phyloP scores from a whole-genome alignment of 805 yeast genomes.

The Jamesozyma piceae region DNA sequence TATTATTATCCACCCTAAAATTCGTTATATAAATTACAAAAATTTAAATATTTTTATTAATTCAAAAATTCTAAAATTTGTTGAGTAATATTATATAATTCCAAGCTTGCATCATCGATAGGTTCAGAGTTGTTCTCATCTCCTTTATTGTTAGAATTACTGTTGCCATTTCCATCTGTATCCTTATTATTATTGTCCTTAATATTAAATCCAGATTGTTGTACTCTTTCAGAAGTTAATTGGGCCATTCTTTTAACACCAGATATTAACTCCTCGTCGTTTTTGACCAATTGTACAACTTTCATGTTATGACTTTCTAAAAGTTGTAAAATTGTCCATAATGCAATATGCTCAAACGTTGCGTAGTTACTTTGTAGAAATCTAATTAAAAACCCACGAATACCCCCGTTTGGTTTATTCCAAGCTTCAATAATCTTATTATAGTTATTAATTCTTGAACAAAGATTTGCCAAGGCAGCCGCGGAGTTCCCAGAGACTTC shows the following conservation, averaged over 20 bases:
- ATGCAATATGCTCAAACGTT: conserved; percentile 94
- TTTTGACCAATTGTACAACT: conserved; percentile 45
- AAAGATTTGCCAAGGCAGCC: conserved; percentile 92
- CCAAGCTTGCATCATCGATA: conserved; percentile 54
- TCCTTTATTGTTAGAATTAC: conserved; percentile 12
- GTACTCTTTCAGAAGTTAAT: conserved; percentile 27
- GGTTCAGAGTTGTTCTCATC: conserved; percentile 31
- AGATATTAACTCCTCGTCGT: conserved; percentile 42
- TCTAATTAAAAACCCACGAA: conserved; percentile 69
- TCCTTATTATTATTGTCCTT: conserved; percentile 15
- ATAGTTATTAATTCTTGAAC: conserved; percentile 83
- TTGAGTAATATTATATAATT: conserved; percentile 56
- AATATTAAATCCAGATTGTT: conserved; percentile 20
- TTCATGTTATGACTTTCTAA: conserved; percentile 75
- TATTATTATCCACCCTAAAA: not conserved
- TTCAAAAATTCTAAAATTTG: conserved; percentile 47
- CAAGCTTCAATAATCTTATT: conserved; percentile 69
- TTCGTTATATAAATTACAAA: not conserved
- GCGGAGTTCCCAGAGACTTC: conserved; percentile 98
- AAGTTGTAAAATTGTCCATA: conserved; percentile 91
- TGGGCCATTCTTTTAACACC: conserved; percentile 43
- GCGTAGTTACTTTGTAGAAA: conserved; percentile 79
- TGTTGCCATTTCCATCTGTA: conserved; percentile 9
- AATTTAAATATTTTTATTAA: conserved; percentile 4
- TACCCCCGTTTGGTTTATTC: conserved; percentile 75